Conservation (phyloP, 2,329 filamentous ascomycete genomes). For the Xylariales sp. region DNA sequence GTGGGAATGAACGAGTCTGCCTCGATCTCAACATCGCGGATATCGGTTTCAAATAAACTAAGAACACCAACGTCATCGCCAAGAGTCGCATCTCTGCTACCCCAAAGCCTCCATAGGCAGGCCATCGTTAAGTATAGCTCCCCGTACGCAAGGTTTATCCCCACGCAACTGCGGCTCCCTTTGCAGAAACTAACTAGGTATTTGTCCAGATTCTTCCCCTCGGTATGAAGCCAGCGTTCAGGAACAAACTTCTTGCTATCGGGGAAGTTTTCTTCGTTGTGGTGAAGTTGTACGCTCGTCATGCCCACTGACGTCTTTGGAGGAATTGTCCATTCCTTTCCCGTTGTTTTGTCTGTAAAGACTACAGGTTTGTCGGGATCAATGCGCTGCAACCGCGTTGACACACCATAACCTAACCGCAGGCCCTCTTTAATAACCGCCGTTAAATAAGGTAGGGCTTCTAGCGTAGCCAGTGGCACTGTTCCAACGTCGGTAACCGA, state of each 20-base stretch:
- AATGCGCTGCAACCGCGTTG: slow-evolving; percentile 23
- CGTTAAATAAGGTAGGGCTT: slow-evolving; percentile 26
- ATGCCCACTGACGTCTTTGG: slow-evolving; percentile 28
- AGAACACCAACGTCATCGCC: slow-evolving; percentile 20
- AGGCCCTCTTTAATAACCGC: slow-evolving; percentile 28
- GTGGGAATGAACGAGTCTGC: slow-evolving; percentile 26
- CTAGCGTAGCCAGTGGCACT: slow-evolving; percentile 19
- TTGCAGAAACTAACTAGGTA: slow-evolving; percentile 34
- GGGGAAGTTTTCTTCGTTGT: slow-evolving; percentile 27
- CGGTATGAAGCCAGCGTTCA: slow-evolving; percentile 32
- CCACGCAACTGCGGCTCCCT: slow-evolving; percentile 31
- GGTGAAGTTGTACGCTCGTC: slow-evolving; percentile 24
- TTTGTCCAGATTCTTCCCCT: slow-evolving; percentile 29
- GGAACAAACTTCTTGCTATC: slow-evolving; percentile 26
- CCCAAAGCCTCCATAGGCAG: slow-evolving; percentile 25
- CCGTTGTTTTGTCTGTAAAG: slow-evolving; percentile 19
- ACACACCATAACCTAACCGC: slow-evolving; percentile 21
- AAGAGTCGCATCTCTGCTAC: slow-evolving; percentile 8
- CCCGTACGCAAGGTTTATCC: slow-evolving; percentile 31
- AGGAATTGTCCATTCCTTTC: slow-evolving; percentile 28
- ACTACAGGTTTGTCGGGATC: slow-evolving; percentile 22
- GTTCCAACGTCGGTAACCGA: slow-evolving; percentile 14
- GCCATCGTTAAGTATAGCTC: slow-evolving; percentile 21
- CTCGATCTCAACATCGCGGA: slow-evolving; percentile 24
- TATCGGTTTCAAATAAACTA: slow-evolving; percentile 20